A percentile compares a stretch with the other conserved stretches of the same genome.
These are phyloP conservation scores for Sphagnurus paluster DNA, from an alignment of 1,284 basidiomycete genomes.

Conservation along the genomic window DNA sequence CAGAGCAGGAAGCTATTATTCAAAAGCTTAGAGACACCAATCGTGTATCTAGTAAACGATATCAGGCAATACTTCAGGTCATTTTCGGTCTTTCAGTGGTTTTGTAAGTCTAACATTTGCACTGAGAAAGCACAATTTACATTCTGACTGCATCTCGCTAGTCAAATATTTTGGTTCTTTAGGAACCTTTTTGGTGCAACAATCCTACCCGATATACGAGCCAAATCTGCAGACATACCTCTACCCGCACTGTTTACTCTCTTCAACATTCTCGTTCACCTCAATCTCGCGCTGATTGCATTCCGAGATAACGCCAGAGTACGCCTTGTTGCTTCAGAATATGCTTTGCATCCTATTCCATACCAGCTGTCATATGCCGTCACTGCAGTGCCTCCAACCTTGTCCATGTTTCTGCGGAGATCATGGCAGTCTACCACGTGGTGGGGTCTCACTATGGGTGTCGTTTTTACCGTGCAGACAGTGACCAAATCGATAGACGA, in stretches of 20 bases:
- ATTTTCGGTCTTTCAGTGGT: slow-evolving; percentile 43
- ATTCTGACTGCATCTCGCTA: slow-evolving; percentile 17
- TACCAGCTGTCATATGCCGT: slow-evolving; percentile 42
- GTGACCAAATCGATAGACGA: slow-evolving; percentile 43
- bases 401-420: slow-evolving; percentile 44
- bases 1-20: slow-evolving; percentile 58
- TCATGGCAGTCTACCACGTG: slow-evolving; percentile 53
- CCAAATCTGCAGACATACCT: slow-evolving; percentile 31
- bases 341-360: slow-evolving; percentile 37
- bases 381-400: slow-evolving; percentile 45
- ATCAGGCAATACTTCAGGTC: slow-evolving; percentile 34
- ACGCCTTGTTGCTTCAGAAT: slow-evolving; percentile 20
- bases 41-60: slow-evolving; percentile 36
- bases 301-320: slow-evolving; percentile 28
- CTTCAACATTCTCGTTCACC: slow-evolving; percentile 45
- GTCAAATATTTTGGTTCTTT: slow-evolving; percentile 44
- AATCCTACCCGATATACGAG: slow-evolving; percentile 32
- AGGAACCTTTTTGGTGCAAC: slow-evolving; percentile 46
- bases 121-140: not conserved
- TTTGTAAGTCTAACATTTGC: slow-evolving; percentile 36
- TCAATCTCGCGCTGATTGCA: slow-evolving; percentile 44
- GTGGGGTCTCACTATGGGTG: slow-evolving; percentile 47
- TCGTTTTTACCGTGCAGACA: slow-evolving; percentile 44
- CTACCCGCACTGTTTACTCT: slow-evolving; percentile 41
- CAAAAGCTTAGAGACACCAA: slow-evolving; percentile 40